Percentiles rank a stretch among this genome's conserved stretches.
These are phyloP conservation scores for Suhomyces choctaworum DNA, from an alignment of 1,139 yeast species.

Conservation along the genomic window DNA sequence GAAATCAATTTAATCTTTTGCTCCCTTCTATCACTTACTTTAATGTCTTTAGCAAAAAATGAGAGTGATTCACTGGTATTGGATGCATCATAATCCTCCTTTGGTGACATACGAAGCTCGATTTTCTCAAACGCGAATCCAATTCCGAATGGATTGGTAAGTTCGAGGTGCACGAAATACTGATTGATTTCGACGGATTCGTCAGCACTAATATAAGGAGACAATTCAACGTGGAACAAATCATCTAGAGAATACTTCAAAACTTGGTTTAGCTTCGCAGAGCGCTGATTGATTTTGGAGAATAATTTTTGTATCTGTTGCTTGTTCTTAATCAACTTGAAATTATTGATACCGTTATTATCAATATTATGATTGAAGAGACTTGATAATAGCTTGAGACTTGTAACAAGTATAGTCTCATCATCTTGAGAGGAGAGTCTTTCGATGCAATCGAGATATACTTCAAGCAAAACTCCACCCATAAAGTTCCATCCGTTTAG, in stretches of 20 bases:
- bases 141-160: conserved; percentile 31
- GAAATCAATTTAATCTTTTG: conserved; percentile 25
- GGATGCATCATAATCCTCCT: not conserved
- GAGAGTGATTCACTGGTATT: conserved; percentile 12
- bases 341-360: conserved; percentile 32
- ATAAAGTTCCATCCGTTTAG: conserved; percentile 73
- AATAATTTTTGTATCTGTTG: conserved; percentile 25
- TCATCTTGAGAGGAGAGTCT: conserved; percentile 28
- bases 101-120: conserved; percentile 18
- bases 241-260: conserved; percentile 32
- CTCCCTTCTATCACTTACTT: conserved; percentile 10
- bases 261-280: conserved; percentile 18
- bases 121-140: conserved; percentile 24
- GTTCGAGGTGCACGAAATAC: conserved; percentile 26
- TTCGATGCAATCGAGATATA: conserved; percentile 70
- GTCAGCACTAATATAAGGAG: conserved; percentile 29
- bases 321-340: conserved; percentile 24
- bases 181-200: conserved; percentile 18
- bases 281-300: conserved; percentile 22
- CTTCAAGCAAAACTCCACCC: conserved; percentile 62
- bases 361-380: conserved; percentile 15
- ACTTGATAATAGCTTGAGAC: conserved; percentile 37
- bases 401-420: conserved; percentile 29
- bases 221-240: conserved; percentile 30
- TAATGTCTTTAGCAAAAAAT: conserved; percentile 14